Evolutionary conservation across 306 rosid species (phyloP).

Genomic region (Urtica urens): DNA sequence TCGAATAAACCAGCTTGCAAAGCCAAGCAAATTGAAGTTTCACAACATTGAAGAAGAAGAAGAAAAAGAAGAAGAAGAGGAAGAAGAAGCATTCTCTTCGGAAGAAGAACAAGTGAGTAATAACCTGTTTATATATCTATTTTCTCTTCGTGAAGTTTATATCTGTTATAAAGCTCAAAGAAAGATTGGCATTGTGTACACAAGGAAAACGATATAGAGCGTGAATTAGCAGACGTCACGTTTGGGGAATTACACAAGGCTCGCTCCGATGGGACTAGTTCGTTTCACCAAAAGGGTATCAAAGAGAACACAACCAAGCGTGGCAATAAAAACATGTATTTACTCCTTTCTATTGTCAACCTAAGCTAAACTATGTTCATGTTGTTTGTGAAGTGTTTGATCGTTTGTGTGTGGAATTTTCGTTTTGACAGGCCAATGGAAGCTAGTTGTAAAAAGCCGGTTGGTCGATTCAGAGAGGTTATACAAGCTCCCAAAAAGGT

Average conservation of each 20-base stretch:
- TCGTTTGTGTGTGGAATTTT: not conserved
- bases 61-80: constrained; percentile 12
- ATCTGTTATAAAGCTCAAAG: too few species aligned
- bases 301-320: constrained; percentile 43
- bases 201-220: constrained; percentile 40
- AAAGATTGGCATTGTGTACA: too few species aligned
- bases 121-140: not conserved
- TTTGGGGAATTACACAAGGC: constrained; percentile 82
- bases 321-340: constrained; percentile 75
- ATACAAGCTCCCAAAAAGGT: constrained; percentile 77
- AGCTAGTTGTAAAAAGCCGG: constrained; percentile 73
- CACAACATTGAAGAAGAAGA: constrained; percentile 22
- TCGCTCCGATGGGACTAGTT: constrained; percentile 55
- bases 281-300: constrained; percentile 23
- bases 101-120: constrained; percentile 14
- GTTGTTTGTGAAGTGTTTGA: too few species aligned
- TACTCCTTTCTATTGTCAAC: not conserved
- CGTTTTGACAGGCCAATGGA: constrained; percentile 66
- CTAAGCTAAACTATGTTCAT: not conserved
- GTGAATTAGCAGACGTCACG: constrained; percentile 68
- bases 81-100: too few species aligned
- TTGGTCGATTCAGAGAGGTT: constrained; percentile 55
- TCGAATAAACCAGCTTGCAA: not conserved
- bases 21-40: constrained; percentile 9
- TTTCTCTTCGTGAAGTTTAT: too few species aligned